Evolutionary conservation across 768 basidiomycete species (phyloP), one percentile per base, ranked within the genome.

Genomic region (Pisolithus microcarpus): DNA sequence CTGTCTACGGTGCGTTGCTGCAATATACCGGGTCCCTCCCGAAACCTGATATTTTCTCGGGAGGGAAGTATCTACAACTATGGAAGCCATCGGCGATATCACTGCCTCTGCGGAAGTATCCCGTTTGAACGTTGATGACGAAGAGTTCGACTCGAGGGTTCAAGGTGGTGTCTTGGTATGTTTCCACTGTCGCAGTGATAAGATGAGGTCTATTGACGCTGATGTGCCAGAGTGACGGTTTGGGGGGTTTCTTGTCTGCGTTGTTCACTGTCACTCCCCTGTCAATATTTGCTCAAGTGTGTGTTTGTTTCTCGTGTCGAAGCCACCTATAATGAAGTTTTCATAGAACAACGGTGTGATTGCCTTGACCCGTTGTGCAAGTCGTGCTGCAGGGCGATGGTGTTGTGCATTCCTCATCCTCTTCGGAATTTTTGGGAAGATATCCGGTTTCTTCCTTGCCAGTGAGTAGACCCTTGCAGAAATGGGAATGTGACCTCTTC

Each of bases 31-130:
- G 7, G 30, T 4, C 26, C 7, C 8, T 65, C 67, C 38, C 56
- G 52, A n/a, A 7, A 11, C 49, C 24, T 40, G 13, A 48, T 23
- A 19, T 6, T 11, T 46, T 15, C 10, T 47, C 24, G 34, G 4
- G 43, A 7, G n/a, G 7, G 9, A 42, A 85, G 81, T 89, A 7
- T 86, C 86, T 0, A 63, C 81, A 0, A 79, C 84, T 0, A 86
- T 91, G 83, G 90, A 91, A 66, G 84, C 87, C 7, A 91, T 89
- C 48, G 89, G 89, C 4, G 90, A 92, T 58, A 80, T 87, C 57
- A 87, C 88, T 1, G 87, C 89, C 0, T 85, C 84, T 11, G 83
- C 85, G 2, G 91, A 93, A 64, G 86, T 88, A 11, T 91, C 87
- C 2, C 79, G 80, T 9, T 72, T 87, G n/a, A 67, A 74, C 8